Evolutionary conservation across 768 basidiomycete genomes (phyloP), one percentile per base, ranked within the genome.

Genomic region (Phylloporus arenicola): DNA sequence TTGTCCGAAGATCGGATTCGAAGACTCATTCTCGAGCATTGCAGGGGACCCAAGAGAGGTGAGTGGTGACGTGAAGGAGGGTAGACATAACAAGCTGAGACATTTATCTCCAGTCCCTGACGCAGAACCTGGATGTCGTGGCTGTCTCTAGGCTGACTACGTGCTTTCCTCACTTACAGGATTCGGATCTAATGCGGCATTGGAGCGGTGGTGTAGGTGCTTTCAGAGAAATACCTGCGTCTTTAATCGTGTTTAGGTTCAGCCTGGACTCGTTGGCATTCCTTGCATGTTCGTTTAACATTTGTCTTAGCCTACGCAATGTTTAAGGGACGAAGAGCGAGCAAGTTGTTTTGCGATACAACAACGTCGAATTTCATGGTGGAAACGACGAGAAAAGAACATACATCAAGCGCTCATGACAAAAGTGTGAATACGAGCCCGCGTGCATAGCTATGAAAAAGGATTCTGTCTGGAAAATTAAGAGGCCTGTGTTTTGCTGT

Each of bases 21-120:
- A 41, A 16, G 22, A 3, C 17, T 64, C 35, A 52, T 64, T 41
- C 25, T 51, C 13, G 52, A 50, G 4, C 45, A 52, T n/a, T 64
- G 63, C n/a, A 11, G 1, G 10, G n/a, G 33, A 10, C 5, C 12
- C 0, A 54, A 57, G 39, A 57, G 58, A 51, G 59, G 59, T 58
- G 47, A 53, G 56, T 37, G 37, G 27, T 40, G 10, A 25, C 45
- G 19, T 34, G 6, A 25, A 16, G 4, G 10, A 14, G 22, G 25
- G 7, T 3, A 13, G 10, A 12, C 24, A 29, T 27, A 33, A 14
- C 37, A 29, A n/a, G n/a, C 30, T 57, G 33, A 61, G 17, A 17
- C 20, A 16, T 43, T 43, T 31, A 16, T 35, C 7, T 45, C n/a
- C 33, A 60, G 59, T 40, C 12, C 50, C 48, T 5, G 19, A 24